These are phyloP conservation scores for Cucurbita pepo DNA, from an alignment of 306 rosid genomes.

Conservation along the genomic window DNA sequence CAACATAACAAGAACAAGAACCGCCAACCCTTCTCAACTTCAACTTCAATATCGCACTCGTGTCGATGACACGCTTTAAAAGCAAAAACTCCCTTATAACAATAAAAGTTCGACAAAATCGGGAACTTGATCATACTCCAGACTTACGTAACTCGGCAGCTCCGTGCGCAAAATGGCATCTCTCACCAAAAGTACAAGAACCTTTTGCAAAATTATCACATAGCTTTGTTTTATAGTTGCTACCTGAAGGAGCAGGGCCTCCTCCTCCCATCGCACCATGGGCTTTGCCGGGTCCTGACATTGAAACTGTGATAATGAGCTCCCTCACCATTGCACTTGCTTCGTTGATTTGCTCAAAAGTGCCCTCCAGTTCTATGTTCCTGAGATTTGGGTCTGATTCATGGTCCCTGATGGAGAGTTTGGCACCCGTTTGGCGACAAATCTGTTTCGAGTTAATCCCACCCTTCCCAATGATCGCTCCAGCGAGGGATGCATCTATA, in stretches of 20 bases:
- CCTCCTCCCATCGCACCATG: constrained; percentile 27
- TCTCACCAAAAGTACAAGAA: constrained; percentile 87
- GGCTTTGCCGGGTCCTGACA: constrained; percentile 41
- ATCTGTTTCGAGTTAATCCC: constrained; percentile 94
- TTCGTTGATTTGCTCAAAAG: constrained; percentile 74
- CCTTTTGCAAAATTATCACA: constrained; percentile 87
- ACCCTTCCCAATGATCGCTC: constrained; percentile 94
- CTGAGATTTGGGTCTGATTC: constrained; percentile 65
- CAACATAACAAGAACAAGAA: background rate
- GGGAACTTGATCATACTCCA: constrained; percentile 16
- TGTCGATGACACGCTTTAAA: background rate
- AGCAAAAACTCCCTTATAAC: constrained; percentile 6
- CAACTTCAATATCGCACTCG: background rate
- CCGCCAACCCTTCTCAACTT: background rate
- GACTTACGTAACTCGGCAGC: constrained; percentile 61
- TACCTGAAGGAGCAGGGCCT: constrained; percentile 29
- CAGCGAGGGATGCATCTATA: constrained; percentile 85
- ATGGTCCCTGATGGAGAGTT: constrained; percentile 77
- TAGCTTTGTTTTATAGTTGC: constrained; percentile 74
- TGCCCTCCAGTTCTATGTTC: constrained; percentile 93
- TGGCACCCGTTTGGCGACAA: constrained; percentile 94
- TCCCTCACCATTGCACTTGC: constrained; percentile 83
- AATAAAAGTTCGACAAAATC: constrained; percentile 12
- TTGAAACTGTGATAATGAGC: constrained; percentile 40
- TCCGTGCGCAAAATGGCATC: constrained; percentile 97